Evolutionary conservation across 495 filamentous ascomycete genomes (phyloP).

Genomic region (Penicillium cinerascens): DNA sequence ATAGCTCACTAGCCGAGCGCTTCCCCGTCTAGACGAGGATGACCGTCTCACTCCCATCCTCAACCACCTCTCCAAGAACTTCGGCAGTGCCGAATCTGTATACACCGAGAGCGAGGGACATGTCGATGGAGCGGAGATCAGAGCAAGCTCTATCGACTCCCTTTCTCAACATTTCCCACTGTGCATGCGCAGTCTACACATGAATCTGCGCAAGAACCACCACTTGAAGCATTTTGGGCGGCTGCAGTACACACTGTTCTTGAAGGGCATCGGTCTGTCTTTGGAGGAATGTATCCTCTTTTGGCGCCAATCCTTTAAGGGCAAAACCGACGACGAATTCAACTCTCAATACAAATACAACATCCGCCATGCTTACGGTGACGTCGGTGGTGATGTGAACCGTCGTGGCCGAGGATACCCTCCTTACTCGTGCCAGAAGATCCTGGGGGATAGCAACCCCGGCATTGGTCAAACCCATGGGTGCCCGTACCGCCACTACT

Average conservation of each 20-base stretch:
- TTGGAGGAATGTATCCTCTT: slow-evolving; percentile 92
- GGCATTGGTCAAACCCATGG: slow-evolving; percentile 84
- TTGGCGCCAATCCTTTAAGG: slow-evolving; percentile 82
- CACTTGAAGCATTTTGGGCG: slow-evolving; percentile 93
- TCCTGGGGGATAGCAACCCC: slow-evolving; percentile 80
- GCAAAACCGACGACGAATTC: slow-evolving; percentile 85
- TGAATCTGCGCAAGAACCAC: slow-evolving; percentile 72
- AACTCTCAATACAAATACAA: slow-evolving; percentile 98
- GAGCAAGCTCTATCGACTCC: slow-evolving; percentile 74
- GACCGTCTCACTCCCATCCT: slow-evolving; percentile 93
- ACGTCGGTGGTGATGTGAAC: slow-evolving; percentile 90
- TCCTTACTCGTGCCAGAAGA: slow-evolving; percentile 90
- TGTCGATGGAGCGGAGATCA: slow-evolving; percentile 66
- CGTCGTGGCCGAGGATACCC: slow-evolving; percentile 80
- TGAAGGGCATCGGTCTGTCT: slow-evolving; percentile 92
- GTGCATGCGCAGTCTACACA: slow-evolving; percentile 91
- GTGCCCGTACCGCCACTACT: slow-evolving; percentile 94
- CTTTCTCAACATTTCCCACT: slow-evolving; percentile 85
- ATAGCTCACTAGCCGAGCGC: slow-evolving; percentile 78
- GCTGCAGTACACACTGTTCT: slow-evolving; percentile 92
- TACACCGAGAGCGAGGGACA: slow-evolving; percentile 60
- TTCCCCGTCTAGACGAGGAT: slow-evolving; percentile 94
- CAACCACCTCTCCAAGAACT: slow-evolving; percentile 86
- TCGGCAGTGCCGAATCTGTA: slow-evolving; percentile 80
- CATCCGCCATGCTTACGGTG: slow-evolving; percentile 86